These are phyloP conservation scores for Pleurotus giganteus DNA, from an alignment of 768 basidiomycete species.

Conservation along the genomic window DNA sequence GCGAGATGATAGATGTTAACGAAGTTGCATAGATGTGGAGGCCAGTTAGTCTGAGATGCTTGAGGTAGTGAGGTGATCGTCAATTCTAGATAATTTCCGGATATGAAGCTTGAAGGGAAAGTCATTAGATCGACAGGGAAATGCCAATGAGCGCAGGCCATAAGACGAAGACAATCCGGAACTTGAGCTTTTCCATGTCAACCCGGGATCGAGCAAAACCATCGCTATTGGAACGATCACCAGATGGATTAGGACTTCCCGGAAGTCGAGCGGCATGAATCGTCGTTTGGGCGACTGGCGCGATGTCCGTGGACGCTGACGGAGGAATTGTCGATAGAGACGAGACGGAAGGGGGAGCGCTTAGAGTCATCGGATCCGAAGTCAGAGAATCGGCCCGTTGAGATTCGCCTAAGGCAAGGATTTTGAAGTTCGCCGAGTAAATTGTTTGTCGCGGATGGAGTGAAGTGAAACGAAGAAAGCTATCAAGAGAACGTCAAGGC, in stretches of 20 bases:
- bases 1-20: too few relatives aligned
- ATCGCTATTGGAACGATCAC: conserved; percentile 7
- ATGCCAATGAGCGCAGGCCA: conserved; percentile 59
- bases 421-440: conserved; percentile 51
- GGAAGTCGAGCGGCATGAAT: conserved; percentile 11
- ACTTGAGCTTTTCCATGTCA: conserved; percentile 37
- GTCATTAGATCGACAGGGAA: conserved; percentile 48
- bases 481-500: conserved; percentile 13
- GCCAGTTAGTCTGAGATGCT: too few relatives aligned
- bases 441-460: conserved; percentile 27
- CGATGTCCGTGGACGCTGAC: background rate
- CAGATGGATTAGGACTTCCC: conserved; percentile 9
- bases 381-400: background rate
- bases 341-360: background rate
- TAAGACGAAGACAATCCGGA: conserved; percentile 47
- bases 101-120: too few relatives aligned
- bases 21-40: too few relatives aligned
- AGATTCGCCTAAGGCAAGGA: background rate
- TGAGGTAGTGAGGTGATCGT: too few relatives aligned
- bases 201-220: conserved; percentile 19
- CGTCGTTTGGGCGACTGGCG: conserved; percentile 12
- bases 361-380: conserved; percentile 3
- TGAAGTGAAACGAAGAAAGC: conserved; percentile 33
- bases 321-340: conserved; percentile 6
- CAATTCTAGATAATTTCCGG: too few relatives aligned